A percentile compares a stretch with the other conserved stretches of the same genome.
Evolutionary conservation across 495 filamentous ascomycete species (phyloP).

Genomic region (Trichoderma gamsii): DNA sequence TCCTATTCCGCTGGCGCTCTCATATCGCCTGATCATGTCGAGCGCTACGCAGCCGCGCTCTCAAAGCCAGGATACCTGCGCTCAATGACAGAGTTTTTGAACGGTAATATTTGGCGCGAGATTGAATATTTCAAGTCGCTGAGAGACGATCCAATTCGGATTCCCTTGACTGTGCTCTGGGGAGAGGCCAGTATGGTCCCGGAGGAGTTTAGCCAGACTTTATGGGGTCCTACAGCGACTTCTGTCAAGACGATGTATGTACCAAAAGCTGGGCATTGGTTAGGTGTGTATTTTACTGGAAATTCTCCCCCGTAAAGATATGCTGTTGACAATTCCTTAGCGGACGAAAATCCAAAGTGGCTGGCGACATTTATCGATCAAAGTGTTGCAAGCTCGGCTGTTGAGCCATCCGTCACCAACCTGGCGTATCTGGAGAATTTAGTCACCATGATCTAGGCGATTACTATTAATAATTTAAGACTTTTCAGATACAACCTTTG

Average conservation of each 20-base stretch:
- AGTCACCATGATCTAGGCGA: not conserved
- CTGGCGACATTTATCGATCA: slow-evolving; percentile 1
- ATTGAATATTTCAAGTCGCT: slow-evolving; percentile 1
- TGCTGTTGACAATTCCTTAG: not conserved
- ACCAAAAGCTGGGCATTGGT: slow-evolving; percentile 1
- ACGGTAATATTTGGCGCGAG: slow-evolving; percentile 4
- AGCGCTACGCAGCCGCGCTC: not conserved
- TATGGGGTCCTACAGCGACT: slow-evolving; percentile 4
- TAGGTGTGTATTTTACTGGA: not conserved
- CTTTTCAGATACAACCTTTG: too few species aligned
- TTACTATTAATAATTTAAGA: too few species aligned
- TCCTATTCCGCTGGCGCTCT: not conserved
- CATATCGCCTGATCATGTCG: slow-evolving; percentile 3
- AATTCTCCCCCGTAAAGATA: not conserved
- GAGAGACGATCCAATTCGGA: not conserved
- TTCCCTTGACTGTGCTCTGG: not conserved
- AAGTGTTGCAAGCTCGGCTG: not conserved
- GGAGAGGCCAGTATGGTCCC: not conserved
- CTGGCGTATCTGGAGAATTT: not conserved
- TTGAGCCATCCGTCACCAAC: not conserved
- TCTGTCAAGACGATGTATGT: not conserved
- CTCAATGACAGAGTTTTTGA: slow-evolving; percentile 1
- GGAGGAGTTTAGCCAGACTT: not conserved
- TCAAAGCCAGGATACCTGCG: not conserved
- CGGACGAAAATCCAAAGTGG: slow-evolving; percentile 8